A percentile compares a stretch with the other conserved stretches of the same genome.
phyloP scores from a whole-genome alignment of 2,329 filamentous ascomycete species.

The Pseudogymnoascus sp. region DNA sequence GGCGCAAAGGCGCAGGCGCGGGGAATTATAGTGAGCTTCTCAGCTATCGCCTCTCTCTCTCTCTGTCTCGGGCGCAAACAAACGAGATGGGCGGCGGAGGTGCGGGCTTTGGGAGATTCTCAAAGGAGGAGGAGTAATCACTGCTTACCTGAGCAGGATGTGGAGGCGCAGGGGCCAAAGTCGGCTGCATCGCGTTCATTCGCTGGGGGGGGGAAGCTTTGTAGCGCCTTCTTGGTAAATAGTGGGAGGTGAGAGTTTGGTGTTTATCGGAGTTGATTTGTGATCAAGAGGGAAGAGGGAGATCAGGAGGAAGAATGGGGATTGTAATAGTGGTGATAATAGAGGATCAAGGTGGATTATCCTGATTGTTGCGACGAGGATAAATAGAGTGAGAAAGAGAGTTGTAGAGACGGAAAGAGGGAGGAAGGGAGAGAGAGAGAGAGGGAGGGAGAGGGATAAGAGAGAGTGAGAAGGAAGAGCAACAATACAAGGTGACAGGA shows the following conservation, averaged over 20 bases:
- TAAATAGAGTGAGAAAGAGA: neutral
- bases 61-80: neutral
- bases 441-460: too few relatives aligned
- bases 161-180: slow-evolving; percentile 11
- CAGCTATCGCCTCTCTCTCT: neutral
- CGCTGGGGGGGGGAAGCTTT: neutral
- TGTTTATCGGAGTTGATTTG: neutral
- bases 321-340: neutral
- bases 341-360: neutral
- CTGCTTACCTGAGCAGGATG: slow-evolving; percentile 13
- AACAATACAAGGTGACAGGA: neutral
- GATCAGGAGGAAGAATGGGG: neutral
- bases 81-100: neutral
- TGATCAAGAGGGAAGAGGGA: neutral
- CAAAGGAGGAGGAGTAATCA: slow-evolving; percentile 4
- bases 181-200: slow-evolving; percentile 12
- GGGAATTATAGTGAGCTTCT: slow-evolving; percentile 2
- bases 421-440: neutral
- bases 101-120: neutral
- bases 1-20: neutral
- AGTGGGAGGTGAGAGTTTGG: neutral
- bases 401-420: neutral
- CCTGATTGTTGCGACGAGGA: neutral
- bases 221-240: slow-evolving; percentile 2
- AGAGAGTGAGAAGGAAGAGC: neutral